Conservation (phyloP, 2,329 filamentous ascomycete species). For the Aspergillus sp. region DNA sequence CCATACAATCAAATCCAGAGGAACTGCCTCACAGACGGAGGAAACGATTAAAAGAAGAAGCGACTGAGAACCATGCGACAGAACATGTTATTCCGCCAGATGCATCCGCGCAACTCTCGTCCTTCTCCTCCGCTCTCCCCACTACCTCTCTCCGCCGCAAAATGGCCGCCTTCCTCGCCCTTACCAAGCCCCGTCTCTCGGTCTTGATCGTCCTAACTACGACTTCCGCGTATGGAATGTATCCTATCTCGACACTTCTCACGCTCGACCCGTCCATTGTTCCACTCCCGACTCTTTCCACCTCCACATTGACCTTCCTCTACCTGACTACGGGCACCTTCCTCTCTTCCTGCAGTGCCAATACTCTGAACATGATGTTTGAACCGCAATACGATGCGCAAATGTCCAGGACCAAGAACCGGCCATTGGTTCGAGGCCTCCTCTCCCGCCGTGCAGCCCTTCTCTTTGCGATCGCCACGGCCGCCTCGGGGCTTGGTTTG, state of each 20-base stretch:
- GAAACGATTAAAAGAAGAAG: slow-evolving; percentile 35
- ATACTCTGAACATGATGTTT: slow-evolving; percentile 95
- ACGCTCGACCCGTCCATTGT: slow-evolving; percentile 66
- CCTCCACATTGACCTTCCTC: slow-evolving; percentile 77
- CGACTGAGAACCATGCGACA: slow-evolving; percentile 12
- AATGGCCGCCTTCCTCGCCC: slow-evolving; percentile 74
- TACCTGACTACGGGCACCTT: slow-evolving; percentile 88
- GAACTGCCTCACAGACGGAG: slow-evolving; percentile 39
- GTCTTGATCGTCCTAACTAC: slow-evolving; percentile 86
- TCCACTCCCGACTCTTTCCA: slow-evolving; percentile 54
- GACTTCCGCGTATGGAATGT: slow-evolving; percentile 85
- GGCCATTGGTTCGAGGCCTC: slow-evolving; percentile 77
- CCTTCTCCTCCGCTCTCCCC: slow-evolving; percentile 51
- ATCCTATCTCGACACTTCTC: slow-evolving; percentile 83
- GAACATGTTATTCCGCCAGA: slow-evolving; percentile 47
- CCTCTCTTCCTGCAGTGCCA: slow-evolving; percentile 82
- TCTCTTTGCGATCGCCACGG: slow-evolving; percentile 71
- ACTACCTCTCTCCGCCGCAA: slow-evolving; percentile 56
- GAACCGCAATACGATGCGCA: slow-evolving; percentile 83
- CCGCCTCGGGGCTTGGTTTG: slow-evolving; percentile 59
- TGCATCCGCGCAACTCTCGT: slow-evolving; percentile 55
- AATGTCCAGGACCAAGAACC: slow-evolving; percentile 88
- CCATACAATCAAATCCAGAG: slow-evolving; percentile 12
- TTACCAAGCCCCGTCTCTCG: slow-evolving; percentile 91
- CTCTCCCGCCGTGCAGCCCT: slow-evolving; percentile 65